These are phyloP conservation scores for Trichoderma cornu-damae DNA, from an alignment of 2,329 filamentous ascomycete species.

Conservation along the genomic window DNA sequence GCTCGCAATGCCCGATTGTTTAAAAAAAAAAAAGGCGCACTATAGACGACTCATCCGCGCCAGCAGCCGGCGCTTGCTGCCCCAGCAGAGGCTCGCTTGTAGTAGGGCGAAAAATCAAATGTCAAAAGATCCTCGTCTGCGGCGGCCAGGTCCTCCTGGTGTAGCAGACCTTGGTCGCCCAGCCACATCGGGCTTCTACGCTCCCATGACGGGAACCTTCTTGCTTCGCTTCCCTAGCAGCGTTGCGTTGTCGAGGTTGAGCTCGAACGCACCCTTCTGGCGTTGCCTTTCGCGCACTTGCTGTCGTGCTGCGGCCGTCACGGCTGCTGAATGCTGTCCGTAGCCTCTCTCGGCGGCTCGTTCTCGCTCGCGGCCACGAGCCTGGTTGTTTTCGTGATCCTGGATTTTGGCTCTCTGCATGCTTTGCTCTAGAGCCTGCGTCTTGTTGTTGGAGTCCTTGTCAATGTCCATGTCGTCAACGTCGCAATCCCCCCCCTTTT, in stretches of 20 bases:
- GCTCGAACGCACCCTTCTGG: constrained; percentile 80
- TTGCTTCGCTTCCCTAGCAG: constrained; percentile 67
- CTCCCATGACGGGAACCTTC: constrained; percentile 46
- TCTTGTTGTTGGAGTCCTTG: constrained; percentile 36
- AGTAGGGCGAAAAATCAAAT: constrained; percentile 10
- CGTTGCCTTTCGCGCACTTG: constrained; percentile 64
- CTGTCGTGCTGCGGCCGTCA: constrained; percentile 77
- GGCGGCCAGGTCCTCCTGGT: constrained; percentile 14
- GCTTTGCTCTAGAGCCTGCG: constrained; percentile 76
- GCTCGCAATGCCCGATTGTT: constrained; percentile 8
- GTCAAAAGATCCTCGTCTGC: constrained; percentile 21
- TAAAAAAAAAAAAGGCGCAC: constrained; percentile 3
- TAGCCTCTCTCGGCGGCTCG: constrained; percentile 60
- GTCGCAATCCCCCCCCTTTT: constrained; percentile 61
- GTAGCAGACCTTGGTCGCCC: not conserved
- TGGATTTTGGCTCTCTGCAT: constrained; percentile 77
- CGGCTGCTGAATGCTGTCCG: constrained; percentile 79
- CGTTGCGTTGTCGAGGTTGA: constrained; percentile 86
- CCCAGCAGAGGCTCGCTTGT: not conserved
- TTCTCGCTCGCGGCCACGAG: constrained; percentile 33
- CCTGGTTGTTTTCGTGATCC: constrained; percentile 36
- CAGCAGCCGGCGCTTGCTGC: not conserved
- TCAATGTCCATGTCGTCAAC: constrained; percentile 31
- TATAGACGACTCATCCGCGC: constrained; percentile 8
- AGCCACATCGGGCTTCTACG: constrained; percentile 26